Evolutionary conservation across 2,329 filamentous ascomycete genomes (phyloP), one percentile per base, ranked within the genome.

Genomic region (Colletotrichum sansevieriae): DNA sequence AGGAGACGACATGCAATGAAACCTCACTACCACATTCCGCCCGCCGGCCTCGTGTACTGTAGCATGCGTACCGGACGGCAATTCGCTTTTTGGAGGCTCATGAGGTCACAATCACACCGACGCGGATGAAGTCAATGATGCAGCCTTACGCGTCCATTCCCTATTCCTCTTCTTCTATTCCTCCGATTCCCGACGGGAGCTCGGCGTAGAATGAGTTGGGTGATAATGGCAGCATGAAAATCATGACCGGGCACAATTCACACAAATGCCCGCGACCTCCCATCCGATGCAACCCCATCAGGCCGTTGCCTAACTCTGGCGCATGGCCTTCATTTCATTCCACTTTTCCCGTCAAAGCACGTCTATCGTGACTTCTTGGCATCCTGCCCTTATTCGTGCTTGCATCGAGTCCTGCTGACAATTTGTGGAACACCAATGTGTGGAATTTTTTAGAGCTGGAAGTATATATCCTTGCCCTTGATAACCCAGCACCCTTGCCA

Each of bases 281-380:
- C 52, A 49, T 37, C 18, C 25, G 43, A 20, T 37, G 44, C 60
- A 46, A 68, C 65, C 60, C 65, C 65, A 54, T 68, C 44, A 9
- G 44, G 59, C 52, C 61, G 46, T 63, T 43, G 65, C 60, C n/a
- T 68, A 52, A 13, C 59, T 43, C n/a, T n/a, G 15, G 49, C 43
- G 47, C 12, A 8, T 25, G n/a, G 35, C 35, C n/a, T 35, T 51
- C 11, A 13, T 52, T 43, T 13, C 54, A 41, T 68, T 46, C 65
- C 65, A 68, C 65, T 65, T 68, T 68, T 65, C 62, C 54, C 61
- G 39, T 59, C 62, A 59, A 47, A 37, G 25, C 41, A n/a, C n/a
- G 41, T 8, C 56, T 41, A n/a, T 25, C 35, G 35, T n/a, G n/a
- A n/a, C n/a, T 18, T 15, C 8, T 57, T 57, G 12, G 25, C 29